Evolutionary conservation across 352 stramenopile genomes (phyloP), one percentile per base, ranked within the genome.

Genomic region (Elongisporangium senticosum): DNA sequence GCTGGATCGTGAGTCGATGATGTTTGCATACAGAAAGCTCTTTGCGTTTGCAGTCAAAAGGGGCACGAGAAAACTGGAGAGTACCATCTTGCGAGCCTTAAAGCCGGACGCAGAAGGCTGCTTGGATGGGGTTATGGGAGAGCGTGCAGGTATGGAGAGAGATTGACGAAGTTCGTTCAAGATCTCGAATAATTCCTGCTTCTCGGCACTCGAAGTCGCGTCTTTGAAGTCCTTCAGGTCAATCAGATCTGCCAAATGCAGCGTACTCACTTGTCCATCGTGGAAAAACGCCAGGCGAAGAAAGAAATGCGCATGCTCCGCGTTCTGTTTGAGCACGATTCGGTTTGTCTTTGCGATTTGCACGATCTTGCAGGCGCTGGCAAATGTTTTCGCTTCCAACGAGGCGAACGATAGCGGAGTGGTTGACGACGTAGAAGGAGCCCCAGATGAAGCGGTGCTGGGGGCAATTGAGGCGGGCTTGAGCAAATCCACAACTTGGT

Each of bases 311-410:
- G 68, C 75, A 66, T 77, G 71, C 55, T 87, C 76, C 13, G 64
- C 71, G 47, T 76, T 80, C 40, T 87, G 78, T 39, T 90, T 89
- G 47, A 71, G 67, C 39, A 90, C 75, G 55, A 89, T 87, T 15
- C 78, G 81, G 55, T 89, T 86, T 0, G 81, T 89, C 62, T 90
- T 90, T 20, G 81, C 78, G 6, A 60, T 83, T 26, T 90, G 81
- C 15, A 90, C 56, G 28, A 85, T 83, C 7, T 71, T 64, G 56
- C 82, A 76, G 17, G 81, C 81, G 11, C 47, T 66, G 13, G 61
- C 54, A 21, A 89, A 65, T 5, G 65, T 75, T 33, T 61, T 62
- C 7, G 78, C 77, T 55, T 89, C 77, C 2, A 90, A 23, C 11
- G 73, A 82, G 15, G 75, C 67, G 60, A 90, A 90, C 11, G 71